phyloP scores from a whole-genome alignment of 2,329 filamentous ascomycete species.

The Talaromyces sp. region DNA sequence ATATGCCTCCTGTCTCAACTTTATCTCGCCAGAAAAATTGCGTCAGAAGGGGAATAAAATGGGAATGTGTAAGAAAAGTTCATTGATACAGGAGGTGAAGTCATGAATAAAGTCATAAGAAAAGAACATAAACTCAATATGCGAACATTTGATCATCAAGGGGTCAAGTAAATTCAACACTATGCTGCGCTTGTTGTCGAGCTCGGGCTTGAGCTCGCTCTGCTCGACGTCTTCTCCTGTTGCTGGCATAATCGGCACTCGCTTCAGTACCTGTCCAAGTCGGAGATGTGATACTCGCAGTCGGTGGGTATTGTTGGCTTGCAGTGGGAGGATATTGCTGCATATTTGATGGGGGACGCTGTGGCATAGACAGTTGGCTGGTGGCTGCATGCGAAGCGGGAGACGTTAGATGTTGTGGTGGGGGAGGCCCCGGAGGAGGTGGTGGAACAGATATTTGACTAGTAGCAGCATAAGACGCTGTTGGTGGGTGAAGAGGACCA shows the following conservation, averaged over 20 bases:
- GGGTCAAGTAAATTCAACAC: slow-evolving; percentile 46
- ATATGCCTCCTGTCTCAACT: background rate
- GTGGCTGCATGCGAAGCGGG: slow-evolving; percentile 14
- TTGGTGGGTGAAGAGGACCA: slow-evolving; percentile 20
- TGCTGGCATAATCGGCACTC: slow-evolving; percentile 49
- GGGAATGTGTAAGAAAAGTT: background rate
- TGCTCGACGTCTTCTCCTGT: slow-evolving; percentile 49
- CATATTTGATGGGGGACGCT: slow-evolving; percentile 37
- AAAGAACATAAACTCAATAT: background rate
- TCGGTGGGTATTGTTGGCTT: slow-evolving; percentile 24
- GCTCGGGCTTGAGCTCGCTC: slow-evolving; percentile 47
- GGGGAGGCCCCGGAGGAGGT: slow-evolving; percentile 14
- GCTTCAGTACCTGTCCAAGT: slow-evolving; percentile 46
- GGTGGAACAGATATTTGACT: slow-evolving; percentile 11
- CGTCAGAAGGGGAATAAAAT: background rate
- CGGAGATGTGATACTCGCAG: slow-evolving; percentile 38
- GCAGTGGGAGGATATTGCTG: slow-evolving; percentile 16
- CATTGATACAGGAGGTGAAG: background rate
- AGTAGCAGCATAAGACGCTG: slow-evolving; percentile 20
- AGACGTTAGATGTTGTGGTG: slow-evolving; percentile 7
- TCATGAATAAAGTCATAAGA: background rate
- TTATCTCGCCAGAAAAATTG: background rate
- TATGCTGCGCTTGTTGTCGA: slow-evolving; percentile 37
- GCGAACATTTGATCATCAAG: background rate
- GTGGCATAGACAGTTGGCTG: slow-evolving; percentile 18